These are phyloP conservation scores for Cupressus sempervirens DNA, from an alignment of 75 land plant genomes.

Conservation along the genomic window DNA sequence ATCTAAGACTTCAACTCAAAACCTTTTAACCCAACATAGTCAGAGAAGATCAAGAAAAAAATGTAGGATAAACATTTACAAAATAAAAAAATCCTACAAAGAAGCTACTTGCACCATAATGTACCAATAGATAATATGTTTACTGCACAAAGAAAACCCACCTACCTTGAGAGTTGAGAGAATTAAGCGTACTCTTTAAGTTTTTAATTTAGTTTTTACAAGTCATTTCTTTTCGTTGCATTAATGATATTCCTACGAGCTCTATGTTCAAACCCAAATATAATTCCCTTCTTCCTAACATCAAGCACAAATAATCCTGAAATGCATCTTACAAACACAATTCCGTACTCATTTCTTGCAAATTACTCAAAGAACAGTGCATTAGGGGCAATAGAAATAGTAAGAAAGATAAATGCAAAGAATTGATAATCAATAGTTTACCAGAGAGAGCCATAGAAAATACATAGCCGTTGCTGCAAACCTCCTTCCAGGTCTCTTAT, in stretches of 20 bases:
- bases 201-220: background rate
- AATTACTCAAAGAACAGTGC: background rate
- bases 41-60: no score
- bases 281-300: no score
- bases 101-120: no score
- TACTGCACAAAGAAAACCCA: no score
- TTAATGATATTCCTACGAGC: background rate
- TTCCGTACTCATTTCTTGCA: background rate
- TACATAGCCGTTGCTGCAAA: constrained; percentile 94
- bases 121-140: no score
- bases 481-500: constrained; percentile 52
- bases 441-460: constrained; percentile 93
- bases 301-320: no score
- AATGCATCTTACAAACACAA: no score
- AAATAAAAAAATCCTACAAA: no score
- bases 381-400: background rate
- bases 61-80: no score
- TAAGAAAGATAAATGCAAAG: background rate
- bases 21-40: no score
- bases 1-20: no score
- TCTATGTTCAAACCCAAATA: background rate
- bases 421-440: constrained; percentile 8
- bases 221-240: background rate
- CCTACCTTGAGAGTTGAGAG: no score
- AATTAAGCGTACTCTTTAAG: background rate